Evolutionary conservation across 139 green algal species (phyloP).

Genomic region (Mychonastes homosphaera): DNA sequence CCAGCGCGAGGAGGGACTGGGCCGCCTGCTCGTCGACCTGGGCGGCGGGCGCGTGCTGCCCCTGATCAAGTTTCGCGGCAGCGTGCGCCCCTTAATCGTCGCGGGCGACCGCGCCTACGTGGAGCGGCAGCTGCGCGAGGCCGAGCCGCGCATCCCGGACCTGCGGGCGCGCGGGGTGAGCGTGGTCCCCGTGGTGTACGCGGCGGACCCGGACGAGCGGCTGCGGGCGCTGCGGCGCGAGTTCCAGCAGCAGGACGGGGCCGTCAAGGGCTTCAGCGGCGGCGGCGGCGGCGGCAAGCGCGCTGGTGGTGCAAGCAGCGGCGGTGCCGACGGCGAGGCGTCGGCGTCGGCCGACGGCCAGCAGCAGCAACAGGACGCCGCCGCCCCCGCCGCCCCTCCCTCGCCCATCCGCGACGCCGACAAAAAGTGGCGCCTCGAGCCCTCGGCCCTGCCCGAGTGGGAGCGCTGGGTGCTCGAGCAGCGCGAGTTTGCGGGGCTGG

Average conservation of each 20-base stretch:
- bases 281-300: slow-evolving; percentile 12
- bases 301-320: slow-evolving; percentile 3
- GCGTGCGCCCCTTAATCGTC: slow-evolving; percentile 63
- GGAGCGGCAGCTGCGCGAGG: slow-evolving; percentile 33
- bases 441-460: slow-evolving; percentile 11
- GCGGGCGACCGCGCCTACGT: slow-evolving; percentile 53
- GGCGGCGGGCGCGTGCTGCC: slow-evolving; percentile 44
- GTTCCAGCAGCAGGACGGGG: slow-evolving; percentile 21
- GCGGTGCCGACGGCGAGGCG: slow-evolving; percentile 16
- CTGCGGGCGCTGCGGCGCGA: slow-evolving; percentile 54
- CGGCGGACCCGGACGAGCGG: slow-evolving; percentile 40
- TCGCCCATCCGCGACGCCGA: slow-evolving; percentile 41
- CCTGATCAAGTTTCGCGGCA: slow-evolving; percentile 63
- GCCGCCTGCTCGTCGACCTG: slow-evolving; percentile 60
- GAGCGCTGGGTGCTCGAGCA: slow-evolving; percentile 70
- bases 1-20: slow-evolving; percentile 69
- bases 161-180: slow-evolving; percentile 68
- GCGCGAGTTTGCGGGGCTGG: slow-evolving; percentile 38
- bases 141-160: slow-evolving; percentile 31
- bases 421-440: slow-evolving; percentile 56
- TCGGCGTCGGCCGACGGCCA: slow-evolving; percentile 12
- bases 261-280: slow-evolving; percentile 40
- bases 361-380: too few relatives aligned
- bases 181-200: slow-evolving; percentile 36
- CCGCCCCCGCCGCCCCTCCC: too few relatives aligned